Evolutionary conservation across 1,284 basidiomycete genomes (phyloP).

Genomic region (Ganoderma boninense): DNA sequence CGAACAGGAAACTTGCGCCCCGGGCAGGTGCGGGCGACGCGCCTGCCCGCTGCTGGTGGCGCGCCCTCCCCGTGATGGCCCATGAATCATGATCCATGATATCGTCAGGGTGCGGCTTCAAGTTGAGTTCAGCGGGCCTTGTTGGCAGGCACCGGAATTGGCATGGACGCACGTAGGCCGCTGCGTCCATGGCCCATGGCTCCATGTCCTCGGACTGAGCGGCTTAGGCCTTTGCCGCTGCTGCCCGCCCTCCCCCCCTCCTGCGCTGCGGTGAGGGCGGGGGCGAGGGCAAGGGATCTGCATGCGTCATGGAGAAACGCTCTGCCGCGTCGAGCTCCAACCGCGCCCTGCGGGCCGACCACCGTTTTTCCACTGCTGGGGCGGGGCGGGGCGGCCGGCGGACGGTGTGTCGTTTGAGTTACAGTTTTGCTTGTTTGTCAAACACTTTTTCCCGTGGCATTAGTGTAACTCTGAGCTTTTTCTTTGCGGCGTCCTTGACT

Average conservation of each 20-base stretch:
- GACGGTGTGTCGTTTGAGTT: neutral
- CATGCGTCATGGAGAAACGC: neutral
- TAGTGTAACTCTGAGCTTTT: neutral
- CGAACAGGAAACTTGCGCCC: conserved; percentile 2
- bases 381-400: neutral
- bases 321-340: neutral
- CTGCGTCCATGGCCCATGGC: neutral
- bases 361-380: neutral
- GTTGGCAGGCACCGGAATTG: neutral
- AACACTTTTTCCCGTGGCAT: neutral
- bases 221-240: too few species aligned
- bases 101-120: neutral
- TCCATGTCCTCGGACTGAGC: neutral
- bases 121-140: neutral
- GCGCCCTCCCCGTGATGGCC: neutral
- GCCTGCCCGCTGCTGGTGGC: conserved; percentile 8
- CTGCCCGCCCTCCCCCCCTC: neutral
- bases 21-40: conserved; percentile 14
- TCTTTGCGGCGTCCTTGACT: neutral
- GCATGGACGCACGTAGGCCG: neutral
- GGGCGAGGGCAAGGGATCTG: neutral
- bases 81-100: neutral
- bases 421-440: neutral
- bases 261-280: neutral
- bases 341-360: neutral